phyloP scores from a whole-genome alignment of 768 basidiomycete species.

The Rhizopogon vesiculosus region DNA sequence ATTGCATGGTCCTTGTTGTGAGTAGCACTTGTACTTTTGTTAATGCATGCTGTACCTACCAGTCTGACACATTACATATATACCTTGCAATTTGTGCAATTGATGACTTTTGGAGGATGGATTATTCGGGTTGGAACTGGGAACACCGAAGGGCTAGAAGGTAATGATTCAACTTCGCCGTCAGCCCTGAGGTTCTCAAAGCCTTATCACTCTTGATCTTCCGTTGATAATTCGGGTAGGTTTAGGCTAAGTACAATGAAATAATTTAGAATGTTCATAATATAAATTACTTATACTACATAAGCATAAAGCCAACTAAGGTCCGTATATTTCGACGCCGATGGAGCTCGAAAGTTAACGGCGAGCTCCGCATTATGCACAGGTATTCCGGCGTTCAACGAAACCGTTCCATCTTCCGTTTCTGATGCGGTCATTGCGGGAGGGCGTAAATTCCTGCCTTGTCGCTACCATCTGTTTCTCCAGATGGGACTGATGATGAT shows the following conservation, averaged over 20 bases:
- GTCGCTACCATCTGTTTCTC: neutral
- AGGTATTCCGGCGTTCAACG: neutral
- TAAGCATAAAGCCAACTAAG: no score
- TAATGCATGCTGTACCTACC: slow-evolving; percentile 3
- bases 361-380: no score
- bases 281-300: no score
- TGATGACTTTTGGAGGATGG: no score
- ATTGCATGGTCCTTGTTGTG: slow-evolving; percentile 23
- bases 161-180: neutral
- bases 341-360: no score
- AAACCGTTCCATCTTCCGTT: neutral
- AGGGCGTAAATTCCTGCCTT: neutral
- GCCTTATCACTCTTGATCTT: neutral
- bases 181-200: slow-evolving; percentile 5
- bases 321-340: no score
- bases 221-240: neutral
- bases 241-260: neutral
- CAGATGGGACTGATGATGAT: neutral
- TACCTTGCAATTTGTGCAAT: neutral
- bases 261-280: neutral
- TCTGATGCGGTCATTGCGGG: neutral
- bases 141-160: neutral
- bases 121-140: neutral
- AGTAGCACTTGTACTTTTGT: slow-evolving; percentile 22
- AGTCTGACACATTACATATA: neutral